Conservation (phyloP, 345 rosid genomes). For the Geranium brycei region DNA sequence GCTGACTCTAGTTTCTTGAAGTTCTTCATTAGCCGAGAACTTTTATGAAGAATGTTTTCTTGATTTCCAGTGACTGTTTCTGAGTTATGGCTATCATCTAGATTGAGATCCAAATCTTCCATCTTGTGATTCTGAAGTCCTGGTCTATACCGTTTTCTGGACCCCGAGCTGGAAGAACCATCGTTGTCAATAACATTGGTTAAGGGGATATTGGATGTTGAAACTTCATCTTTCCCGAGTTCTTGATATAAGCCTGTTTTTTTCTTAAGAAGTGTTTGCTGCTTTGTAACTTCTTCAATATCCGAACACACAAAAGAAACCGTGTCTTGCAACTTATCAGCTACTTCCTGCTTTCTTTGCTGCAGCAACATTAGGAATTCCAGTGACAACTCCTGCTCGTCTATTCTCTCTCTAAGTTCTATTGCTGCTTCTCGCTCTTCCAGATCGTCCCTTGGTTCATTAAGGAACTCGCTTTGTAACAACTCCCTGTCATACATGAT, state of each 20-base stretch:
- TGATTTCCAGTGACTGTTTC: slow-evolving; percentile 31
- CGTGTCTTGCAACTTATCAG: slow-evolving; percentile 52
- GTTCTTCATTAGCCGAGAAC: slow-evolving; percentile 71
- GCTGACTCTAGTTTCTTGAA: slow-evolving; percentile 83
- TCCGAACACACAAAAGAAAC: slow-evolving; percentile 64
- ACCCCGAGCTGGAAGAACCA: slow-evolving; percentile 40
- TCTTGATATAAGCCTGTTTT: slow-evolving; percentile 31
- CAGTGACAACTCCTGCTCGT: slow-evolving; percentile 74
- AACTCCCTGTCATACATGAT: slow-evolving; percentile 47
- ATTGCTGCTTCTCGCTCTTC: slow-evolving; percentile 85
- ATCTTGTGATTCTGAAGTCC: slow-evolving; percentile 20
- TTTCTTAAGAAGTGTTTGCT: slow-evolving; percentile 42
- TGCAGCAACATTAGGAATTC: slow-evolving; percentile 70
- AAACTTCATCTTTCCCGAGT: slow-evolving; percentile 29
- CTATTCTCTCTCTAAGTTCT: slow-evolving; percentile 61
- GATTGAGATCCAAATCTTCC: slow-evolving; percentile 40
- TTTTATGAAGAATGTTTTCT: slow-evolving; percentile 45
- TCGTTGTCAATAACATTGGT: slow-evolving; percentile 25
- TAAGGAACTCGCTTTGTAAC: slow-evolving; percentile 69
- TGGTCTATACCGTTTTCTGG: slow-evolving; percentile 59
- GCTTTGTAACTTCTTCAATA: slow-evolving; percentile 64
- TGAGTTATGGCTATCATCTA: slow-evolving; percentile 24
- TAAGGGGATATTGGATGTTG: slow-evolving; percentile 31
- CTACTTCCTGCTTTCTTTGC: slow-evolving; percentile 64
- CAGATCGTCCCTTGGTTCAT: slow-evolving; percentile 54